Evolutionary conservation across 768 basidiomycete species (phyloP).

Genomic region (Trametes sanguinea): DNA sequence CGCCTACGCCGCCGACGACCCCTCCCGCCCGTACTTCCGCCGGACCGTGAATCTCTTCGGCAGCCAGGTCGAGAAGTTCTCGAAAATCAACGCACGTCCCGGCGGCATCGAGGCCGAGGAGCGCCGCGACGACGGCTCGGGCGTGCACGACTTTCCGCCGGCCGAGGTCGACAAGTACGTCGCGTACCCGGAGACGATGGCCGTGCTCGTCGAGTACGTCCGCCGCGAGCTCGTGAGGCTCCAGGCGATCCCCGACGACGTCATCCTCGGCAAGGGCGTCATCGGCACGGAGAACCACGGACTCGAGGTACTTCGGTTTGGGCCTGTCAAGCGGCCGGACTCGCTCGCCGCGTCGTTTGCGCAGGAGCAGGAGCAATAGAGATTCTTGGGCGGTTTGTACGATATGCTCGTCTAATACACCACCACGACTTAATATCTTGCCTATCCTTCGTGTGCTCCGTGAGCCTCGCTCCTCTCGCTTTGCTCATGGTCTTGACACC

Average conservation of each 20-base stretch:
- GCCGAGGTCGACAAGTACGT: slow-evolving; percentile 68
- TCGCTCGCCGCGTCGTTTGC: background rate
- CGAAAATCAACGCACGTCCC: slow-evolving; percentile 45
- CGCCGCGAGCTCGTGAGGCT: slow-evolving; percentile 72
- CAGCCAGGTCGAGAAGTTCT: slow-evolving; percentile 60
- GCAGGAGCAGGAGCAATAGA: background rate
- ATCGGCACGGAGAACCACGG: slow-evolving; percentile 38
- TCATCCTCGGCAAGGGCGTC: slow-evolving; percentile 34
- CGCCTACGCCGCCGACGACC: slow-evolving; percentile 30
- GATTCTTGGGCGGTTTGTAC: background rate
- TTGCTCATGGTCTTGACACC: too few relatives aligned
- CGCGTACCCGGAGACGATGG: slow-evolving; percentile 73
- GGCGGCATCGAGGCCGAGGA: slow-evolving; percentile 54
- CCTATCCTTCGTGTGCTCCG: background rate
- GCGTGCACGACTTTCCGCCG: slow-evolving; percentile 69
- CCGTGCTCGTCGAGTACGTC: slow-evolving; percentile 65
- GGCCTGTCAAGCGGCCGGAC: slow-evolving; percentile 23
- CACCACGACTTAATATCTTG: background rate
- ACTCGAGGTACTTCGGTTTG: slow-evolving; percentile 35
- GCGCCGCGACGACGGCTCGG: slow-evolving; percentile 62
- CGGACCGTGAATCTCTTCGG: slow-evolving; percentile 73
- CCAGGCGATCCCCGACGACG: slow-evolving; percentile 52
- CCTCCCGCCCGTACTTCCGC: slow-evolving; percentile 43
- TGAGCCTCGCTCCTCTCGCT: too few relatives aligned
- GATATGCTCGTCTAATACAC: slow-evolving; percentile 8